These are phyloP conservation scores for Tricholoma sp. DNA, from an alignment of 768 basidiomycete species.

Conservation along the genomic window DNA sequence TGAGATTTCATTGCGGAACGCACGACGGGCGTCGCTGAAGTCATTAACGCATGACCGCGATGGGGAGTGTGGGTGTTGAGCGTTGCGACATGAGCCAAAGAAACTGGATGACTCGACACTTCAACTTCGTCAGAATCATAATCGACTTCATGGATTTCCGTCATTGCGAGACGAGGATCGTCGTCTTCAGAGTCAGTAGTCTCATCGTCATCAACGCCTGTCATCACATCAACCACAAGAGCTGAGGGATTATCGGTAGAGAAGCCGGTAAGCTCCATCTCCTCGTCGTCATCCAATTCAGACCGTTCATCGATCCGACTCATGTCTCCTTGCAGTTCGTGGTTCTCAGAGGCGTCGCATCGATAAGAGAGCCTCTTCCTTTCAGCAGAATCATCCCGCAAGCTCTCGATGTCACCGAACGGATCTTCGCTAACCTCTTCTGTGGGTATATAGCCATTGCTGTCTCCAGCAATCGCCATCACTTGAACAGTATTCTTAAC, in stretches of 20 bases:
- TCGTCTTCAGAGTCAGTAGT: conserved; percentile 52
- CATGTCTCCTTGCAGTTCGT: conserved; percentile 28
- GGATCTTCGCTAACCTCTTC: conserved; percentile 75
- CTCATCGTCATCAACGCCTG: conserved; percentile 37
- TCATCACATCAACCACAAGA: conserved; percentile 47
- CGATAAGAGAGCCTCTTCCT: conserved; percentile 19
- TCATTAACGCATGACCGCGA: conserved; percentile 14
- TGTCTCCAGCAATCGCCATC: conserved; percentile 23
- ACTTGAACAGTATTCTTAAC: conserved; percentile 52
- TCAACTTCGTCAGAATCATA: conserved; percentile 32
- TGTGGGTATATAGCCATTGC: conserved; percentile 20
- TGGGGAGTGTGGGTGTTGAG: conserved; percentile 26
- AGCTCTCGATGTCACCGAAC: conserved; percentile 87
- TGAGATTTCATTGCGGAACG: conserved; percentile 41
- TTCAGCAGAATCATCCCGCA: conserved; percentile 56
- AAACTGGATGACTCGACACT: conserved; percentile 4
- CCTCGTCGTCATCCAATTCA: conserved; percentile 59
- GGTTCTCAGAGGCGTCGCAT: conserved; percentile 12
- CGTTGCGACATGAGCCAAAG: neutral
- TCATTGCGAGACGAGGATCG: conserved; percentile 28
- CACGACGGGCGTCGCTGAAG: conserved; percentile 29
- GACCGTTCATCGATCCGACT: conserved; percentile 44
- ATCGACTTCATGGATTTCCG: conserved; percentile 29
- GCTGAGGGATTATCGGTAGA: conserved; percentile 60
- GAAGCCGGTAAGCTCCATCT: conserved; percentile 65